Percentiles rank a stretch among this genome's conserved stretches.
These are phyloP conservation scores for Beauveria pseudobassiana DNA, from an alignment of 2,329 filamentous ascomycete species.

Conservation along the genomic window DNA sequence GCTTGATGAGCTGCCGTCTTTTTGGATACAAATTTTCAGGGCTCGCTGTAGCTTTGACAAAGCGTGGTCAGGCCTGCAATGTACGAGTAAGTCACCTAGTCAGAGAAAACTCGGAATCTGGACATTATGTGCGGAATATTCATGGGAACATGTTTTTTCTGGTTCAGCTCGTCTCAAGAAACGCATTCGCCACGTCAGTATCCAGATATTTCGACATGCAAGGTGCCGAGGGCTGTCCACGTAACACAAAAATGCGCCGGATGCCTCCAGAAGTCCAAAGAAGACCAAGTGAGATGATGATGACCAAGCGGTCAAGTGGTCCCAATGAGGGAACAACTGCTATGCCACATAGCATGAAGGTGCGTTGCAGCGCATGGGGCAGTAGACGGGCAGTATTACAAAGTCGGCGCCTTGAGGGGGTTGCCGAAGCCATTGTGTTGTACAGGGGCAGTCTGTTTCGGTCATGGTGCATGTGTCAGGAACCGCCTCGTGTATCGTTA, in stretches of 20 bases:
- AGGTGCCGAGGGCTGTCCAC: no score
- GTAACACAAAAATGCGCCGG: neutral
- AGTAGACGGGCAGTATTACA: neutral
- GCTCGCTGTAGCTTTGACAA: neutral
- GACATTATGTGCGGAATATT: neutral
- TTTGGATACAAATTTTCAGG: constrained; percentile 13
- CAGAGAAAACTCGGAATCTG: neutral
- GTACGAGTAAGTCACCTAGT: neutral
- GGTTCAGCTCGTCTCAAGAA: no score
- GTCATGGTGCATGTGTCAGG: no score
- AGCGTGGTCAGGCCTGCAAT: neutral
- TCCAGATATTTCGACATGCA: neutral
- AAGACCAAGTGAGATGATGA: neutral
- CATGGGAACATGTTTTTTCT: no score
- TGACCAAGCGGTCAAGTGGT: neutral
- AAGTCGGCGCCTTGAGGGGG: neutral
- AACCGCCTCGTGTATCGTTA: neutral
- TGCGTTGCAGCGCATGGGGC: neutral
- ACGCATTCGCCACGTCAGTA: neutral
- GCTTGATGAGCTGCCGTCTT: constrained; percentile 28
- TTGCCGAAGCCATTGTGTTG: no score
- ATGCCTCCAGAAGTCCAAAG: neutral
- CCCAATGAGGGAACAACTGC: neutral
- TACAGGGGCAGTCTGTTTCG: neutral
- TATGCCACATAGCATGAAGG: neutral